Evolutionary conservation across 139 green algal genomes (phyloP), one percentile per base, ranked within the genome.

Genomic region (Picochlorum sp.): DNA sequence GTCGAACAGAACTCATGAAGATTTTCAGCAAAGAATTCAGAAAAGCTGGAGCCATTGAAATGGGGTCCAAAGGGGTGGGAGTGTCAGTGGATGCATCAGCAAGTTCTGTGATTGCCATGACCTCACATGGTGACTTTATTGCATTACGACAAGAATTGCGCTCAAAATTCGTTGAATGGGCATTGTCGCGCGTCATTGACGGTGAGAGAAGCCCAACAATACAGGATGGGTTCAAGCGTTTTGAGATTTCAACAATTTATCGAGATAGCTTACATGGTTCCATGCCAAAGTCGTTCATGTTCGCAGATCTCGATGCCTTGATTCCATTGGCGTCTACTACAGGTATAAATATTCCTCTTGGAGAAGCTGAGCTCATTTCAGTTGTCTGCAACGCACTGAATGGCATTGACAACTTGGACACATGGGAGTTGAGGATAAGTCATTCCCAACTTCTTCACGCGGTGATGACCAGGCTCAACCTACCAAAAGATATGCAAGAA

Each of bases 241-340:
- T 85, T 60, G 83, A 92, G 72, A 66, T 92, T 15, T 50, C 76
- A 15, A 10, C n/a, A 21, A 37, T 83, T 66, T 52, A 72, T 62
- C 55, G 56, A 20, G 13, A 59, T 16, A 34, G 51, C 13, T 16
- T 20, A 23, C 15, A 45, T 8, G 56, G 56, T 38, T 21, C 23
- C 24, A 60, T 82, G 23, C 75, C 86, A 8, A 56, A 66, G 14
- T 68, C 72, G n/a, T 74, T 81, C 65, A 74, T 89, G 41, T 73
- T 83, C 63, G 84, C 81, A 1, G 86, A 92, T 69, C 73, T 92
- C 63, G 86, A 92, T 63, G 62, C 88, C 14, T 41, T 91, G 9
- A 71, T 68, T 9, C 65, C 66, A 2, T 9, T n/a, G 11, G 16
- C 69, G 77, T 69, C 66, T 77, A 18, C 63, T 76, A 20, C 31